Percentiles rank a stretch among this genome's conserved stretches.
Conservation (phyloP, 371 early-diverging fungal genomes). For the Chytridiales sp. region DNA sequence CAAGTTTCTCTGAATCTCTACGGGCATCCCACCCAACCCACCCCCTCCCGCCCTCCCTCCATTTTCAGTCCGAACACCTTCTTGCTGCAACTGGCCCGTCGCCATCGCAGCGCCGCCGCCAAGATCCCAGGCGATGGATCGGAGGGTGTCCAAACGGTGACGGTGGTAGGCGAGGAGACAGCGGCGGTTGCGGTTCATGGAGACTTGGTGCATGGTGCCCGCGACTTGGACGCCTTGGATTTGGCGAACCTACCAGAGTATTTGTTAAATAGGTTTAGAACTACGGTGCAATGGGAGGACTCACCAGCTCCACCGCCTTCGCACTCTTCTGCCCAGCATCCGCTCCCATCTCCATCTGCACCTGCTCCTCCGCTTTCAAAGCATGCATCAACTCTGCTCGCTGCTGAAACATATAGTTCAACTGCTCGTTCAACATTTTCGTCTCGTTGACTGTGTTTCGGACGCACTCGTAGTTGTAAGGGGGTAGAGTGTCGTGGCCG, state of each 20-base stretch:
- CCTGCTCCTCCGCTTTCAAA: conserved; percentile 11
- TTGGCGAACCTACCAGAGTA: not conserved
- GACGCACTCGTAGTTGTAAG: conserved; percentile 84
- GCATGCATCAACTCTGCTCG: conserved; percentile 42
- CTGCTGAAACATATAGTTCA: conserved; percentile 19
- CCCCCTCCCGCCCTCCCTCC: no score
- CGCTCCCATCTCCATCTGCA: conserved; percentile 11
- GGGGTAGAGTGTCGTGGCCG: conserved; percentile 60
- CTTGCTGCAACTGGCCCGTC: no score
- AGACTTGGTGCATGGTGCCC: conserved; percentile 50
- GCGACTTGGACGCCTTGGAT: conserved; percentile 14
- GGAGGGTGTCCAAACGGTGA: conserved; percentile 68
- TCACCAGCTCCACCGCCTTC: conserved; percentile 15
- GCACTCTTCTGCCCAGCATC: not conserved
- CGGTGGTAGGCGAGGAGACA: conserved; percentile 86
- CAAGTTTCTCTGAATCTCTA: conserved; percentile 50
- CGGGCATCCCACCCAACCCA: conserved; percentile 29
- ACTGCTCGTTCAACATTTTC: conserved; percentile 51
- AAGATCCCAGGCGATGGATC: conserved; percentile 74
- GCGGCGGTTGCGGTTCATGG: conserved; percentile 77
- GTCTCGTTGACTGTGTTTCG: conserved; percentile 77
- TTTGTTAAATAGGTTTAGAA: no score
- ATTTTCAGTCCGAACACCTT: no score
- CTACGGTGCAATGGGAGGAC: conserved; percentile 6
- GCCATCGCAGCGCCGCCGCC: conserved; percentile 46